Evolutionary conservation across 306 rosid species (phyloP), one percentile per base, ranked within the genome.

Genomic region (Medicago lupulina): DNA sequence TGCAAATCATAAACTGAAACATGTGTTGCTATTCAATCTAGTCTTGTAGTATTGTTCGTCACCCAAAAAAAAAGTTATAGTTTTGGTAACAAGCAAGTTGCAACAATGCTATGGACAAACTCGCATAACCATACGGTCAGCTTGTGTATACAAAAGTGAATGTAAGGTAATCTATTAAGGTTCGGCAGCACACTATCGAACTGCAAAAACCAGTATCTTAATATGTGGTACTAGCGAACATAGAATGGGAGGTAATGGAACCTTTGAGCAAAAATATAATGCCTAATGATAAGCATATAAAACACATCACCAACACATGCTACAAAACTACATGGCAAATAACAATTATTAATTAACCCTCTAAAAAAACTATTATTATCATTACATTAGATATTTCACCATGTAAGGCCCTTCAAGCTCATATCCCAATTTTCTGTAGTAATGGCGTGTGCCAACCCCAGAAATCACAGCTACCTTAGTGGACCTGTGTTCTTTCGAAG

Each of bases 391-490:
- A 70, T 74, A 73, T 90, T 95, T 95, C 57, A 92, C 93, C 99
- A 95, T 92, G 92, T 95, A 95, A 75, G 99, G 99, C 14, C 99
- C 97, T 82, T 95, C 97, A 73, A 95, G 97, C 76, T 95, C 97
- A 68, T 95, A 92, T 1, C 99, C 97, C 80, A 95, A 60, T 78
- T 92, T 95, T 79, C 97, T 81, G 79, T 92, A 95, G 62, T 92
- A 95, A 83, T 95, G 97, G 60, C 97, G 96, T 5, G 99, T 95
- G 67, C 99, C 99, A 38, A 92, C 93, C 31, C 99, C 99, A 2
- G 99, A 95, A 81, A 95, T 95, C 68, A 95, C 97, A 14, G 90
- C 99, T 54, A 88, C 83, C 77, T 95, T 95, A 18, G 83, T 88
- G 58, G 97, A 95, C 67, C 96, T 83, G 58, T 95, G 99, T 86